Evolutionary conservation across 2,329 filamentous ascomycete species (phyloP).

Genomic region (Amylocarpus encephaloides): DNA sequence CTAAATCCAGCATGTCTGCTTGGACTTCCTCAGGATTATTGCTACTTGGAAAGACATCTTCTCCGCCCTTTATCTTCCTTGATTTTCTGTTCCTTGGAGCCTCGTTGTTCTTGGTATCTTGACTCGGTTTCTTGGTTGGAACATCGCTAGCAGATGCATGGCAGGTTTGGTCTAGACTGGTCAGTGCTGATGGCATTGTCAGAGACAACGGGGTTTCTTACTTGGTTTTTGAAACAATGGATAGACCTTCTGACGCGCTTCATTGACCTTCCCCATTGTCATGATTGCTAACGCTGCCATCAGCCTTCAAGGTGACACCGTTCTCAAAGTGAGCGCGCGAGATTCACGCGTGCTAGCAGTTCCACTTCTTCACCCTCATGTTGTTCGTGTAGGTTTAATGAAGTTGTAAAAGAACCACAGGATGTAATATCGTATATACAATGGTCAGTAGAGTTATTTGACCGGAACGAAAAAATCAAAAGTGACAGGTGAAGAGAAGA

Average conservation of each 20-base stretch:
- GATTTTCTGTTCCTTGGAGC: too few species aligned
- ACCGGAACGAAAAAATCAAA: not conserved
- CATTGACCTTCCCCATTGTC: conserved; percentile 27
- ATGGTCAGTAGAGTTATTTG: not conserved
- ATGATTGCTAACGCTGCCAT: conserved; percentile 28
- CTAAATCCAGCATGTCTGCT: conserved; percentile 26
- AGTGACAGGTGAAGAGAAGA: not conserved
- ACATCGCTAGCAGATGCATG: too few species aligned
- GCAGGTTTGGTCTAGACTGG: too few species aligned
- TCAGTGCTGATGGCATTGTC: too few species aligned
- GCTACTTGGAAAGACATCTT: not conserved
- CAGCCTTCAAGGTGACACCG: conserved; percentile 4
- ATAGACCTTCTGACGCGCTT: conserved; percentile 25
- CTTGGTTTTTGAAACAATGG: conserved; percentile 30
- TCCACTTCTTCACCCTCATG: conserved; percentile 7
- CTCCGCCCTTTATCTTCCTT: too few species aligned
- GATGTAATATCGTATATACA: too few species aligned
- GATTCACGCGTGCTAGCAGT: conserved; percentile 21
- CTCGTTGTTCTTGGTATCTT: too few species aligned
- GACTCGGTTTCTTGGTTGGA: too few species aligned
- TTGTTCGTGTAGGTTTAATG: not conserved
- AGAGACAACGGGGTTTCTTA: conserved; percentile 14
- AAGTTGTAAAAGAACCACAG: not conserved
- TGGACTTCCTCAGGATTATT: conserved; percentile 2
- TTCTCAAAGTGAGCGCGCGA: conserved; percentile 23